Base-by-base conservation (phyloP, 2,329 filamentous ascomycete genomes). In the Cladosporium austrohemisphaericum region DNA sequence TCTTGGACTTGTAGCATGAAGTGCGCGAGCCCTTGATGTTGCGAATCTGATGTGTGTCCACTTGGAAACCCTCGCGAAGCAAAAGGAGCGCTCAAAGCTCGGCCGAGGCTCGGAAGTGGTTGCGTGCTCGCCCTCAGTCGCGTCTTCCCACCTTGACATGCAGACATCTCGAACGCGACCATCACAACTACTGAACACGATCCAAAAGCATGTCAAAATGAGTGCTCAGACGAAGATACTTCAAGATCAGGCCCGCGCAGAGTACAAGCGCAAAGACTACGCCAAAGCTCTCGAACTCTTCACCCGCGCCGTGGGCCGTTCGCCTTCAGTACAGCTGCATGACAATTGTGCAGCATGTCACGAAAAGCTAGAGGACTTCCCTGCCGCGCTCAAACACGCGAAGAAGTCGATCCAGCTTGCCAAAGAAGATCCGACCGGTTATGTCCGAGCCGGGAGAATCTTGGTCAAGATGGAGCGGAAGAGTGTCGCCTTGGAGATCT, bases 271-370 rank as follows among this genome's bases (percentile, higher is more conserved):
- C 19, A 67, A 69, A 43, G 66, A 75, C 37, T 75, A 71, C 51
- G 49, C 61, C 20, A 67, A 65, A 41, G 75, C 75, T 4, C 52
- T 77, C 19, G 59, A 69, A 11, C 54, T 50, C 22, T 66, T 66
- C 56, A 52, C 60, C 31, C 58, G 60, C 19, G 63, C 63, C 14
- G 57, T 65, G 3, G 58, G 55, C 16, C 57, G 59, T 14, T 43
- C 55, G 23, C 50, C 55, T 26, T 74, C 54, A 50, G 65, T 50
- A 2, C 53, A 60, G 26, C 65, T 81, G 23, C 67, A 79, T 38
- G 79, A 83, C 60, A 73, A 76, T 52, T 75, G 79, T 41, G 74
- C 78, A 29, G 78, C 78, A 10, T 74, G 75, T 28, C 73, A 77
- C 51, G 74, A 75, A 41, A 80, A 78, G 58, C 65, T 81, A 8